These are phyloP conservation scores for Ustilago xerochloae DNA, from an alignment of 1,284 basidiomycete species.

Conservation along the genomic window DNA sequence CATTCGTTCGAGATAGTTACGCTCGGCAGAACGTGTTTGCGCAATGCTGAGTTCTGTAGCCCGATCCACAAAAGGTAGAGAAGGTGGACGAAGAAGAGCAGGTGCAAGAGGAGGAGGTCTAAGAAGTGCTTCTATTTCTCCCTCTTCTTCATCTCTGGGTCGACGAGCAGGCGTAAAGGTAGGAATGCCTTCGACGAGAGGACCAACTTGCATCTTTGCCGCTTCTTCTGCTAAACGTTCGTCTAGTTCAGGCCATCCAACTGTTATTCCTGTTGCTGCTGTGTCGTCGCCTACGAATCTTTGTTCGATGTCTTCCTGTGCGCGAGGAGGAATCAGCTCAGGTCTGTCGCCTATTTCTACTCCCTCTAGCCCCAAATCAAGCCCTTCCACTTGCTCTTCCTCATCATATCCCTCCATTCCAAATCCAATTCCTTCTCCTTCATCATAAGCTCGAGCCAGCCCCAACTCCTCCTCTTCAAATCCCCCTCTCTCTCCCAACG, in stretches of 20 bases:
- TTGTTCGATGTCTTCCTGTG: conserved; percentile 11
- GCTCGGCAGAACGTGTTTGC: conserved; percentile 16
- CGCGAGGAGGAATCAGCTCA: conserved; percentile 4
- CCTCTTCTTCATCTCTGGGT: conserved; percentile 16
- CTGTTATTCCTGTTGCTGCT: background rate
- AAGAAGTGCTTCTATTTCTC: conserved; percentile 13
- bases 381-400: conserved; percentile 29
- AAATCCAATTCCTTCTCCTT: conserved; percentile 11
- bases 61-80: conserved; percentile 17
- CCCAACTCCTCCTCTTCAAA: conserved; percentile 47
- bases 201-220: conserved; percentile 24
- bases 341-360: too few relatives aligned
- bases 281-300: conserved; percentile 19
- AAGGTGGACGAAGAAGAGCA: conserved; percentile 10
- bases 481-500: conserved; percentile 14
- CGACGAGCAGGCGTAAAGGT: conserved; percentile 26
- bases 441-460: conserved; percentile 19
- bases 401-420: conserved; percentile 20
- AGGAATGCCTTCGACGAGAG: conserved; percentile 21
- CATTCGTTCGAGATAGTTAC: conserved; percentile 31
- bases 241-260: conserved; percentile 43
- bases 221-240: conserved; percentile 36
- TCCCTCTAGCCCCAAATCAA: conserved; percentile 39
- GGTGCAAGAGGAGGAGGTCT: conserved; percentile 3
- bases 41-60: conserved; percentile 23